Evolutionary conservation across 2,329 filamentous ascomycete species (phyloP).

Genomic region (Pseudogymnoascus sp.): DNA sequence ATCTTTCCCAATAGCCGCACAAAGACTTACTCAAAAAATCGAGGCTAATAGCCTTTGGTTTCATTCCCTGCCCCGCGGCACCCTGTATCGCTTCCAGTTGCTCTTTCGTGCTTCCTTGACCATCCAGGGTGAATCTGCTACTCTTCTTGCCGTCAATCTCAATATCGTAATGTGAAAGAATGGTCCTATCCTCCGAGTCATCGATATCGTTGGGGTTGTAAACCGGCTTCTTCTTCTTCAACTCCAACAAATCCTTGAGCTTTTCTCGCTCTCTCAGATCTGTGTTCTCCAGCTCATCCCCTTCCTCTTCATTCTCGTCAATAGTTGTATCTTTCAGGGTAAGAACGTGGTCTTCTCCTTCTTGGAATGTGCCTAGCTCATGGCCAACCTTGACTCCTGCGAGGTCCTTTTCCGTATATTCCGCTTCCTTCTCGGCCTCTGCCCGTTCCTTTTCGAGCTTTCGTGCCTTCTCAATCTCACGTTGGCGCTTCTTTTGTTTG

Average conservation of each 20-base stretch:
- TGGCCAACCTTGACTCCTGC: slow-evolving; percentile 89
- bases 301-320: slow-evolving; percentile 72
- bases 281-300: slow-evolving; percentile 80
- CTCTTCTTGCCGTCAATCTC: slow-evolving; percentile 85
- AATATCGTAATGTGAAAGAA: slow-evolving; percentile 89
- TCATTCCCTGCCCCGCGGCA: slow-evolving; percentile 48
- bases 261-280: slow-evolving; percentile 64
- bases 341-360: slow-evolving; percentile 77
- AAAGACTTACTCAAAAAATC: slow-evolving; percentile 52
- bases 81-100: slow-evolving; percentile 45
- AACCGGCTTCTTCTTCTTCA: slow-evolving; percentile 82
- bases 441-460: slow-evolving; percentile 67
- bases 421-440: slow-evolving; percentile 56
- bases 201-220: slow-evolving; percentile 78
- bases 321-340: slow-evolving; percentile 92
- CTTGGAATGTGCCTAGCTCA: slow-evolving; percentile 71
- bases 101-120: slow-evolving; percentile 60
- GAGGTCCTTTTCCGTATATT: slow-evolving; percentile 80
- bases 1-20: slow-evolving; percentile 8
- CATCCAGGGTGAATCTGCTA: slow-evolving; percentile 81
- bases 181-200: slow-evolving; percentile 53
- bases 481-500: slow-evolving; percentile 86
- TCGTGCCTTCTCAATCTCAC: slow-evolving; percentile 73
- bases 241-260: slow-evolving; percentile 64
- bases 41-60: slow-evolving; percentile 64